Base-by-base conservation (phyloP, 345 rosid genomes). In the Sonneratia caseolaris region DNA sequence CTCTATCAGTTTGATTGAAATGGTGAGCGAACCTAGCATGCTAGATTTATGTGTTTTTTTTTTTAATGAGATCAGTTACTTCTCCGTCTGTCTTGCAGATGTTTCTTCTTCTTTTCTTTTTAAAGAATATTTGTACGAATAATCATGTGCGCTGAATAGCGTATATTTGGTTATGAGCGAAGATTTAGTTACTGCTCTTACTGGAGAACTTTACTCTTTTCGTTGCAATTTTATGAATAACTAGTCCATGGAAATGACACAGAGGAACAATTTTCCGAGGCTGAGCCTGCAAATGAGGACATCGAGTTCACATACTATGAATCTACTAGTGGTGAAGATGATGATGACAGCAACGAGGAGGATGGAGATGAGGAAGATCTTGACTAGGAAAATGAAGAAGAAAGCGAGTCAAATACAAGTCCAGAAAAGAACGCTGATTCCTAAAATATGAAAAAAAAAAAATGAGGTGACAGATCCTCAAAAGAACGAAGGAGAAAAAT, bases 151-250 rank as follows among this genome's bases (percentile, higher is more conserved):
- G 32, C 32, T 27, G 32, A 27, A 27, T 27, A 27, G 32, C 32
- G 1, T 27, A 27, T 27, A 27, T 27, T 27, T 27, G 32, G 32
- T 27, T 27, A 27, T 27, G 32, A 27, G 32, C 1, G 32, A 27
- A 27, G 32, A 27, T 42, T 5, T 42, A 42, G 45, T 42, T 42
- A 42, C 10, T 53, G 21, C 5, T 2, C 57, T 53, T 53, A 7
- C 57, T 53, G 3, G 40, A 24, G 40, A 27, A 45, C 14, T 53
- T 47, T 37, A 36, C 7, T 67, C 27, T 3, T 11, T 36, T 27
- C 32, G 62, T 72, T 47, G 55, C 83, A 94, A 97, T 91, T 91
- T 76, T 88, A 79, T 72, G 97, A 94, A 80, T 97, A 94, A 84
- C 83, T 94, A 61, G 61, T 87, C 37, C 76, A 80, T 53, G 89